These are phyloP conservation scores for Hericium rajendrae DNA, from an alignment of 768 basidiomycete species.

Conservation along the genomic window DNA sequence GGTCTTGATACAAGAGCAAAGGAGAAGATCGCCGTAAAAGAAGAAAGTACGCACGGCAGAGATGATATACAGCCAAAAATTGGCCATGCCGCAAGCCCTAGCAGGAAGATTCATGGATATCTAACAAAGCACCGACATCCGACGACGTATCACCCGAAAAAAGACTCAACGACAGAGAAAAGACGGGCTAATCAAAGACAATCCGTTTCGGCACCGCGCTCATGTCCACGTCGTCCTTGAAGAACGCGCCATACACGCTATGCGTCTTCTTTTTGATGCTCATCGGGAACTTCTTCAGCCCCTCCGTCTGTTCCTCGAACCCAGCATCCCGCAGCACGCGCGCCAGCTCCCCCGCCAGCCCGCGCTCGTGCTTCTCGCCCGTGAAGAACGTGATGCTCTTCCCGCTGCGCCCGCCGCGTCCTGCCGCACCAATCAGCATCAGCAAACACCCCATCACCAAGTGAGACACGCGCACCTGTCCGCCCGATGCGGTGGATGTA, in stretches of 20 bases:
- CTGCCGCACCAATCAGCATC: slow-evolving; percentile 26
- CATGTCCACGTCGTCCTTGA: slow-evolving; percentile 53
- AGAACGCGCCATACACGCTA: slow-evolving; percentile 83
- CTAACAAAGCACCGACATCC: too few species aligned
- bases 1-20: too few species aligned
- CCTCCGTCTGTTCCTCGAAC: slow-evolving; percentile 52
- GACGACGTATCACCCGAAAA: too few species aligned
- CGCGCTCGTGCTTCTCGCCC: slow-evolving; percentile 76
- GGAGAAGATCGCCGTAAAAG: too few species aligned
- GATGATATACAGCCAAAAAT: too few species aligned
- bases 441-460: too few species aligned
- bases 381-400: slow-evolving; percentile 97
- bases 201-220: slow-evolving; percentile 68
- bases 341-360: slow-evolving; percentile 88
- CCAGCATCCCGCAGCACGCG: slow-evolving; percentile 84
- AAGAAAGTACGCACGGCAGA: too few species aligned
- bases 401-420: slow-evolving; percentile 83
- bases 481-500: slow-evolving; percentile 87
- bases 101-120: too few species aligned
- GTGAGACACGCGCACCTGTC: slow-evolving; percentile 61
- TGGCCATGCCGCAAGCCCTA: too few species aligned
- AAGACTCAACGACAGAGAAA: too few species aligned
- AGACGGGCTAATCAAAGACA: slow-evolving; percentile 33
- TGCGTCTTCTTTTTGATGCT: slow-evolving; percentile 97
- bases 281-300: slow-evolving; percentile 80